A percentile compares a stretch with the other conserved stretches of the same genome.
These are phyloP conservation scores for Stellera chamaejasme DNA, from an alignment of 345 rosid genomes.

Conservation along the genomic window DNA sequence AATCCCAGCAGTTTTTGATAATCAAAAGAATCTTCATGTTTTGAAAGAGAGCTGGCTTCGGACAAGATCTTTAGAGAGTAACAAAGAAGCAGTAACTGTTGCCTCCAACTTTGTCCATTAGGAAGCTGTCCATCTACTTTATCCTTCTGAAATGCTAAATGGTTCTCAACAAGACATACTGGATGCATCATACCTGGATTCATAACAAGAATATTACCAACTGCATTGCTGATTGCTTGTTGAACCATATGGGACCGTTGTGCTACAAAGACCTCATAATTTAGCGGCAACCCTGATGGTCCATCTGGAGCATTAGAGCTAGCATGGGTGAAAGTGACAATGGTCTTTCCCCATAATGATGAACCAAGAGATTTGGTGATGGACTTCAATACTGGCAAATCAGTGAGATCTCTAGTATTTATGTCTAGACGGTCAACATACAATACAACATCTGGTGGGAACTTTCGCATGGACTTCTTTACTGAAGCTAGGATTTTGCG, in stretches of 20 bases:
- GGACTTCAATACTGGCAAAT: slow-evolving; percentile 35
- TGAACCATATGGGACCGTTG: slow-evolving; percentile 37
- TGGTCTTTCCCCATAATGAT: slow-evolving; percentile 58
- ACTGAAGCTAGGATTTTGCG: slow-evolving; percentile 43
- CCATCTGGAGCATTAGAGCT: slow-evolving; percentile 47
- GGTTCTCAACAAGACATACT: slow-evolving; percentile 56
- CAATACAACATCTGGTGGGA: slow-evolving; percentile 58
- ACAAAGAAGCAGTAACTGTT: slow-evolving; percentile 48
- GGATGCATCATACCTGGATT: slow-evolving; percentile 37
- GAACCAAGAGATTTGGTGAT: slow-evolving; percentile 41
- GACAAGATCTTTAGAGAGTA: slow-evolving; percentile 47
- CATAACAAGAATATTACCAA: slow-evolving; percentile 34
- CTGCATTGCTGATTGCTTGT: slow-evolving; percentile 37
- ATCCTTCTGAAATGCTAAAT: slow-evolving; percentile 20
- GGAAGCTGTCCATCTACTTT: slow-evolving; percentile 26
- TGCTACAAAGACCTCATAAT: slow-evolving; percentile 39
- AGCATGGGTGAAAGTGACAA: slow-evolving; percentile 60
- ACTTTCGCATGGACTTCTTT: slow-evolving; percentile 42
- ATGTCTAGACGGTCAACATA: slow-evolving; percentile 66
- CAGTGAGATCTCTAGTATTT: slow-evolving; percentile 24
- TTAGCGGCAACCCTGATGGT: slow-evolving; percentile 30
- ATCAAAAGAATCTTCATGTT: slow-evolving; percentile 22
- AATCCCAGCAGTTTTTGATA: slow-evolving; percentile 23
- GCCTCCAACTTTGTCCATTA: slow-evolving; percentile 43
- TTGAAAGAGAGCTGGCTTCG: slow-evolving; percentile 23